Evolutionary conservation across 2,329 filamentous ascomycete genomes (phyloP).

Genomic region (Teratosphaeria gauchensis): DNA sequence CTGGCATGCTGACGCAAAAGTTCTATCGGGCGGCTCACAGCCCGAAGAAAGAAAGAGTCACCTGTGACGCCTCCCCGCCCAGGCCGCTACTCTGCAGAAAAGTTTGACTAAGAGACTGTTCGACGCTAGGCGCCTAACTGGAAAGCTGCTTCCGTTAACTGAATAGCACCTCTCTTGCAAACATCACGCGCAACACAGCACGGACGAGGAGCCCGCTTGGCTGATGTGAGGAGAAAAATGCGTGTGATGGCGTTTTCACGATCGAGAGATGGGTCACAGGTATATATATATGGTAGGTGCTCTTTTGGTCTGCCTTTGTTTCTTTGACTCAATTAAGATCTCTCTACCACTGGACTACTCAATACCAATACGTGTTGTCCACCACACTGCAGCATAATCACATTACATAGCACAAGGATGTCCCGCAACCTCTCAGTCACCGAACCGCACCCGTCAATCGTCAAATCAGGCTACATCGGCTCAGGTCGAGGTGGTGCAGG

Average conservation of each 20-base stretch:
- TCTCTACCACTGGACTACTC: background rate
- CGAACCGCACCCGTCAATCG: slow-evolving; percentile 53
- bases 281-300: background rate
- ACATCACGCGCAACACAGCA: background rate
- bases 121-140: background rate
- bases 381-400: background rate
- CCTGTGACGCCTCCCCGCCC: background rate
- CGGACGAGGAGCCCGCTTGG: background rate
- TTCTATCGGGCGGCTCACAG: background rate
- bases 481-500: slow-evolving; percentile 50
- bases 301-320: background rate
- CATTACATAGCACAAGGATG: slow-evolving; percentile 11
- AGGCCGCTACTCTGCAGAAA: background rate
- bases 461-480: slow-evolving; percentile 39
- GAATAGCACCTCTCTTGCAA: background rate
- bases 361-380: background rate
- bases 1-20: background rate
- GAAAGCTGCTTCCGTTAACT: slow-evolving; percentile 9
- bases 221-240: background rate
- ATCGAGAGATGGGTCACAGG: background rate
- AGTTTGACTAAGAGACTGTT: background rate
- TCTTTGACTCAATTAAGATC: background rate
- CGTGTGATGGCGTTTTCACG: slow-evolving; percentile 2
- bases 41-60: background rate
- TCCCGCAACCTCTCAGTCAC: slow-evolving; percentile 43